Evolutionary conservation across 495 filamentous ascomycete genomes (phyloP).

Genomic region (Penicillium malachiteum): DNA sequence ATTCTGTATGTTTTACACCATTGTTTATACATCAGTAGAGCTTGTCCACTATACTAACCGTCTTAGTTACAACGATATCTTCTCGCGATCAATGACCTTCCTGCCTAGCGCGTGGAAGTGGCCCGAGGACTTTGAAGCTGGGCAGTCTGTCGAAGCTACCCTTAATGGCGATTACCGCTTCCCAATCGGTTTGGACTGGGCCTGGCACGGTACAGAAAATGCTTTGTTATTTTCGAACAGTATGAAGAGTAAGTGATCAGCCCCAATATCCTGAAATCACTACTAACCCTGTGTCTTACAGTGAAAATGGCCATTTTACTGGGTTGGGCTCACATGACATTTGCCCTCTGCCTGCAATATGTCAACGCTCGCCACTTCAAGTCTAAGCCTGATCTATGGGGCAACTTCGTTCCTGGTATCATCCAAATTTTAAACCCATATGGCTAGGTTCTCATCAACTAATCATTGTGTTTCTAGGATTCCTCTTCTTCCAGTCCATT

Average conservation of each 20-base stretch:
- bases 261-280: too few relatives aligned
- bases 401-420: conserved; percentile 96
- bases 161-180: conserved; percentile 76
- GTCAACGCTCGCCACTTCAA: conserved; percentile 95
- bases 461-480: too few relatives aligned
- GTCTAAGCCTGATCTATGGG: conserved; percentile 89
- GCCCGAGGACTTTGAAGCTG: conserved; percentile 63
- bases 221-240: conserved; percentile 92
- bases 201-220: conserved; percentile 94
- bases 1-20: conserved; percentile 50
- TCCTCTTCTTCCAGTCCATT: conserved; percentile 94
- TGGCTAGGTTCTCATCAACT: too few relatives aligned
- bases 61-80: conserved; percentile 82
- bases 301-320: conserved; percentile 99
- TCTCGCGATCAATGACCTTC: conserved; percentile 85
- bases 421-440: conserved; percentile 13
- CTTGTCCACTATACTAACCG: background rate
- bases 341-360: conserved; percentile 88
- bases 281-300: too few relatives aligned
- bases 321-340: conserved; percentile 98
- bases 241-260: conserved; percentile 60
- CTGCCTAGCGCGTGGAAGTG: conserved; percentile 90
- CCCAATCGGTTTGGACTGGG: conserved; percentile 95
- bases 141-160: conserved; percentile 58
- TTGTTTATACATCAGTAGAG: background rate